Percentiles rank a stretch among this genome's conserved stretches.
phyloP scores from a whole-genome alignment of 345 rosid species.

The Draba incana region DNA sequence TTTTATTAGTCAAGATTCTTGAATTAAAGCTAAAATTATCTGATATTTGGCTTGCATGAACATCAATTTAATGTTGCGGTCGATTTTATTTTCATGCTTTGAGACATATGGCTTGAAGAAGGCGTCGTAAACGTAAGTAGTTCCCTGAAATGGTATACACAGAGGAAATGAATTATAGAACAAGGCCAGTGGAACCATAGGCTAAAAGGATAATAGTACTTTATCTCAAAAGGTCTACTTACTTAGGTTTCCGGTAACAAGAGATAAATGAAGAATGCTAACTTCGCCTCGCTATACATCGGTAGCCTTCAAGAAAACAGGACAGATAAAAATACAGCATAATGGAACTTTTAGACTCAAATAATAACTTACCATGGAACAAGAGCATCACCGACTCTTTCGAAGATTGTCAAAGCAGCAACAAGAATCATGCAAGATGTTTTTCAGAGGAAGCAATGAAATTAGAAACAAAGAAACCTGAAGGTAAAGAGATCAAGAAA shows the following conservation, averaged over 20 bases:
- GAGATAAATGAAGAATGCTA: conserved; percentile 70
- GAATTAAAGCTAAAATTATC: no score
- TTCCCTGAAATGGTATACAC: conserved; percentile 50
- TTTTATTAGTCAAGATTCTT: no score
- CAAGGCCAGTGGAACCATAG: not conserved
- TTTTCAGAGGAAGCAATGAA: not conserved
- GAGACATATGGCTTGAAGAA: conserved; percentile 52
- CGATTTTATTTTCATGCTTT: conserved; percentile 65
- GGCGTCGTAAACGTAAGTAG: conserved; percentile 55
- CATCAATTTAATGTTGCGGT: conserved; percentile 33
- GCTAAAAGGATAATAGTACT: no score
- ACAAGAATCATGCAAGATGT: conserved; percentile 66
- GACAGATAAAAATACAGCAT: not conserved
- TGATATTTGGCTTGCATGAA: no score
- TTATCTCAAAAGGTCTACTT: conserved; percentile 23
- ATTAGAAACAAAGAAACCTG: not conserved
- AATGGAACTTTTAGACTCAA: not conserved
- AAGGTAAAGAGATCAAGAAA: not conserved
- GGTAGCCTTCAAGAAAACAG: conserved; percentile 57
- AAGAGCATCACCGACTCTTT: conserved; percentile 70
- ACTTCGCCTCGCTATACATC: conserved; percentile 75
- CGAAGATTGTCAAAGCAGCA: conserved; percentile 60
- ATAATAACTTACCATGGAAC: conserved; percentile 57
- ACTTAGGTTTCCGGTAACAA: conserved; percentile 78
- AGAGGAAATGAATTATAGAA: not conserved